Percentiles rank a stretch among this genome's conserved stretches.
Conservation (phyloP, 1,284 basidiomycete genomes). For the Athelia psychrophila region DNA sequence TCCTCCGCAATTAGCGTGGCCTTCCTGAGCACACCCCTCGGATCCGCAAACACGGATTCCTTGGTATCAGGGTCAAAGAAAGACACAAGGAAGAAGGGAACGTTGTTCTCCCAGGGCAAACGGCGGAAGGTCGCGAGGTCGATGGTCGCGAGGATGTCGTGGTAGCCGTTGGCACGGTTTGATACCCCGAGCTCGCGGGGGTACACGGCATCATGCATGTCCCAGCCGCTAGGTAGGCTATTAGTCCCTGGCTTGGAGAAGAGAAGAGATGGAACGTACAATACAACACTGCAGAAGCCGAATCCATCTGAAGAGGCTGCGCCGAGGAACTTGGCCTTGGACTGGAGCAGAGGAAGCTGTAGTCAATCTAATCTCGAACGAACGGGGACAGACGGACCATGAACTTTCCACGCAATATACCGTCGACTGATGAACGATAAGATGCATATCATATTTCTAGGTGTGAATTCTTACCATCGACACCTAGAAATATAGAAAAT, state of each 20-base stretch:
- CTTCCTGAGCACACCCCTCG: conserved; percentile 75
- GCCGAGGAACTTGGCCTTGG: conserved; percentile 89
- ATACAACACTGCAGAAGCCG: conserved; percentile 91
- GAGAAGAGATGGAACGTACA: conserved; percentile 43
- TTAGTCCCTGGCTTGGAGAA: neutral
- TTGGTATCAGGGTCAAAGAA: conserved; percentile 86
- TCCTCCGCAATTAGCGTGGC: conserved; percentile 49
- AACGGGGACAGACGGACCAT: conserved; percentile 52
- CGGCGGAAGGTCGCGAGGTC: conserved; percentile 85
- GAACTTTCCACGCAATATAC: conserved; percentile 90
- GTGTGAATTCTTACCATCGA: conserved; percentile 52
- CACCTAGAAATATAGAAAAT: conserved; percentile 36
- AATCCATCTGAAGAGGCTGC: conserved; percentile 83
- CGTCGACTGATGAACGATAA: conserved; percentile 64
- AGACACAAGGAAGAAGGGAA: conserved; percentile 91
- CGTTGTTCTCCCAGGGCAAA: conserved; percentile 90
- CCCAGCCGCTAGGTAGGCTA: conserved; percentile 65
- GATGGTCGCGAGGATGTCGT: conserved; percentile 81
- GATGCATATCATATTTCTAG: neutral
- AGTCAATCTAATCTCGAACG: conserved; percentile 1
- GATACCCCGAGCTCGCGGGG: conserved; percentile 85
- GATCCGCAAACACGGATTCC: conserved; percentile 78
- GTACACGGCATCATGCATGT: conserved; percentile 85
- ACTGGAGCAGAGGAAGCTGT: conserved; percentile 38
- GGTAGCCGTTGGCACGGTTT: conserved; percentile 89